These are phyloP conservation scores for Mycoemilia scoparia DNA, from an alignment of 192 early-diverging fungal species.

Conservation along the genomic window DNA sequence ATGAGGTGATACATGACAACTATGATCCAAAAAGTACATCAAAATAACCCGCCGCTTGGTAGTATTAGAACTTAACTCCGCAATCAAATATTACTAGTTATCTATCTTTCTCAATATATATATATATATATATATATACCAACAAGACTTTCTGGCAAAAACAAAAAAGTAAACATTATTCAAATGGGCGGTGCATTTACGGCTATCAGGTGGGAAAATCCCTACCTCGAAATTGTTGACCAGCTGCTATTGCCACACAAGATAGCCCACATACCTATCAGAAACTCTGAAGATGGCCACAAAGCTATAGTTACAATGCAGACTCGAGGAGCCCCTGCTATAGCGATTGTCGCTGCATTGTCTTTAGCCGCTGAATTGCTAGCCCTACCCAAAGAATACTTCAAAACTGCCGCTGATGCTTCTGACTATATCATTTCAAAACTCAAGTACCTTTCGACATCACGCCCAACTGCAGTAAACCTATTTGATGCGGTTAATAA, in stretches of 20 bases:
- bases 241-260: conserved; percentile 82
- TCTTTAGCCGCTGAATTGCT: conserved; percentile 67
- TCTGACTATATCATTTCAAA: conserved; percentile 31
- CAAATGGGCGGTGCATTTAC: too few species aligned
- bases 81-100: too few species aligned
- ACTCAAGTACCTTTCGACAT: conserved; percentile 67
- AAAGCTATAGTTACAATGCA: conserved; percentile 86
- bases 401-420: conserved; percentile 18
- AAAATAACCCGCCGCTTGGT: too few species aligned
- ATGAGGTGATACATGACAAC: too few species aligned
- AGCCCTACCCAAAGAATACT: conserved; percentile 3
- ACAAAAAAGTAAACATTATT: too few species aligned
- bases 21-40: too few species aligned
- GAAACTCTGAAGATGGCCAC: conserved; percentile 50
- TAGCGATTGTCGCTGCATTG: conserved; percentile 89
- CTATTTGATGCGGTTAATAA: conserved; percentile 64
- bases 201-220: conserved; percentile 23
- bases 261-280: conserved; percentile 53
- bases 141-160: too few species aligned
- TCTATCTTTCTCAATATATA: too few species aligned
- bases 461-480: conserved; percentile 92
- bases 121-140: too few species aligned
- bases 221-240: conserved; percentile 59
- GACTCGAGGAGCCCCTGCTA: conserved; percentile 81
- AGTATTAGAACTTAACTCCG: too few species aligned